A percentile compares a stretch with the other conserved stretches of the same genome.
Evolutionary conservation across 176 grass and related monocot species (phyloP).

Genomic region (Melocanna baccifera): DNA sequence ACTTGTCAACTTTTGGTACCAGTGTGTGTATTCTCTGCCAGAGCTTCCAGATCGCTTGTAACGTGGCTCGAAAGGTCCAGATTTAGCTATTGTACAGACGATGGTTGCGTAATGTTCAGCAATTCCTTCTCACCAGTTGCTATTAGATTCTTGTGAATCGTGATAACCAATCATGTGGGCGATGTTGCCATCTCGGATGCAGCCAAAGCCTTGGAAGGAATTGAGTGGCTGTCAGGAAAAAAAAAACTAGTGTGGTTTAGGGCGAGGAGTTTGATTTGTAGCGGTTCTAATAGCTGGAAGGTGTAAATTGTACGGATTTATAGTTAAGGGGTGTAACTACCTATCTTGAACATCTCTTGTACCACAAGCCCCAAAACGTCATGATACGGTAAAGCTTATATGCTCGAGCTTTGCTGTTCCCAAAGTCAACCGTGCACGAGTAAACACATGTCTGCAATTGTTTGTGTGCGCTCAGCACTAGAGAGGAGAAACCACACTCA

Average conservation of each 20-base stretch:
- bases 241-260: too few relatives aligned
- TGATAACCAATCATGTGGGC: not conserved
- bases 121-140: not conserved
- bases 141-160: not conserved
- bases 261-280: not conserved
- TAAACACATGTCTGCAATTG: not conserved
- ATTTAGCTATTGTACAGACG: constrained; percentile 3
- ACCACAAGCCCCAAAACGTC: too few relatives aligned
- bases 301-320: too few relatives aligned
- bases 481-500: not conserved
- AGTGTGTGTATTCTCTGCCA: not conserved
- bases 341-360: too few relatives aligned
- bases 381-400: too few relatives aligned
- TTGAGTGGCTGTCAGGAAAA: too few relatives aligned
- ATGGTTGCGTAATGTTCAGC: not conserved
- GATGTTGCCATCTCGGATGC: not conserved
- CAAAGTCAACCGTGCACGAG: too few relatives aligned
- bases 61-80: not conserved
- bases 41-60: not conserved
- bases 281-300: too few relatives aligned
- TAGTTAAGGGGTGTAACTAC: too few relatives aligned
- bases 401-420: too few relatives aligned
- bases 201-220: not conserved
- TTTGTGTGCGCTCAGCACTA: not conserved
- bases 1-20: not conserved